Evolutionary conservation across 208 protist genomes (phyloP), one percentile per base, ranked within the genome.

Genomic region (Crithidia bombi): DNA sequence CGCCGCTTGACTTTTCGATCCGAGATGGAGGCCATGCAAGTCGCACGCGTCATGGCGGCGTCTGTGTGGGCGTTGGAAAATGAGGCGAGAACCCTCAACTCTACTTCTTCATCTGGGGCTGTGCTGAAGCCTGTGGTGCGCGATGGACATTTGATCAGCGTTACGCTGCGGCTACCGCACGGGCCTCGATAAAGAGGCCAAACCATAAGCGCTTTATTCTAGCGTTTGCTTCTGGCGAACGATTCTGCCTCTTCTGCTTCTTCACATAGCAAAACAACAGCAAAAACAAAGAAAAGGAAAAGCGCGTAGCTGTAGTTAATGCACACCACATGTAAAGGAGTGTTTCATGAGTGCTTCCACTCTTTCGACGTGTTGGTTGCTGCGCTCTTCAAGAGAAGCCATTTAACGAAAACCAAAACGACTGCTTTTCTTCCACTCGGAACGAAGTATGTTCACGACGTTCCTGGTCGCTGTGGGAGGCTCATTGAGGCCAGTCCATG

Each of bases 21-120:
- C 39, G 80, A 92, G 41, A 74, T 81, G 44, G 82, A 92, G 58
- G 78, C 76, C 0, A 36, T 90, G n/a, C 79, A 89, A 52, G 52
- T 86, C 21, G 83, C 87, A 33, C 81, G 81, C 33, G 68, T 81
- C 4, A 79, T 92, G 35, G 85, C 87, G 30, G 82, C 84, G 30
- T 23, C 61, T 21, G 52, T 87, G 63, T 30, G 49, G 30, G 43
- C 57, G 15, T 21, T 75, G 46, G 39, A 58, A 35, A 26, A 39
- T 7, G 49, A 54, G 33, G 28, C 38, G 35, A 23, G 41, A 9
- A 7, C 26, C 14, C 0, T 4, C 43, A 17, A n/a, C n/a, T 33
- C 62, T 5, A 4, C 32, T 41, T 23, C 43, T 28, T 12, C 26
- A 33, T 17, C n/a, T 25, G 43, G 21, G 32, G 52, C n/a, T 17